These are phyloP conservation scores for Coemansia sp. DNA, from an alignment of 192 early-diverging fungal species.

Conservation along the genomic window DNA sequence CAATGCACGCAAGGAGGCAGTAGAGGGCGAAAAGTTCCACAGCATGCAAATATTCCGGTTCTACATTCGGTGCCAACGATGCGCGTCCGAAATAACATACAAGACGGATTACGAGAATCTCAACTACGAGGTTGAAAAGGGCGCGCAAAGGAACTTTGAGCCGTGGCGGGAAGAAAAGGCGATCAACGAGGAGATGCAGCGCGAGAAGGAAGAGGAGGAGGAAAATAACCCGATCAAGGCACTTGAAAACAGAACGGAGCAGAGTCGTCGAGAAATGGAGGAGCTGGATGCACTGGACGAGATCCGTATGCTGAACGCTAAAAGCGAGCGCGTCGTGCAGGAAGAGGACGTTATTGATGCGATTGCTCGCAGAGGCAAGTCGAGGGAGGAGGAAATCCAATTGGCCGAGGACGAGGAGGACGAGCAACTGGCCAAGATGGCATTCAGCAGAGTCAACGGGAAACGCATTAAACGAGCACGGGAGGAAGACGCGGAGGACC, in stretches of 20 bases:
- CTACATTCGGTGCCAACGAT: conserved; percentile 90
- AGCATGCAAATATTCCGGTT: conserved; percentile 78
- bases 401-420: conserved; percentile 43
- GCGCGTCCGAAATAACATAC: conserved; percentile 96
- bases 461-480: conserved; percentile 35
- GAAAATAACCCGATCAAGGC: conserved; percentile 95
- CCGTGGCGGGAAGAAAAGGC: conserved; percentile 81
- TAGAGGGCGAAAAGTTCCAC: conserved; percentile 60
- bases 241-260: conserved; percentile 90
- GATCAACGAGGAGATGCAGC: conserved; percentile 59
- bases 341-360: conserved; percentile 64
- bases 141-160: conserved; percentile 94
- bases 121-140: conserved; percentile 93
- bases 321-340: conserved; percentile 77
- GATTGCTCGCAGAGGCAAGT: conserved; percentile 33
- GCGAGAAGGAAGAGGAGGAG: conserved; percentile 74
- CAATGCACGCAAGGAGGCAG: conserved; percentile 92
- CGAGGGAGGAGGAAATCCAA: conserved; percentile 17
- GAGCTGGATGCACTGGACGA: conserved; percentile 96
- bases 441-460: conserved; percentile 24
- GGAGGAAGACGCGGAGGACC: conserved; percentile 33
- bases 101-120: conserved; percentile 96
- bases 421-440: conserved; percentile 24
- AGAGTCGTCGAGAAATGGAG: conserved; percentile 97
- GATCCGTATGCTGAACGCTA: conserved; percentile 85